Base-by-base conservation (phyloP, 148 eudicot genomes). In the Talinum fruticosum region DNA sequence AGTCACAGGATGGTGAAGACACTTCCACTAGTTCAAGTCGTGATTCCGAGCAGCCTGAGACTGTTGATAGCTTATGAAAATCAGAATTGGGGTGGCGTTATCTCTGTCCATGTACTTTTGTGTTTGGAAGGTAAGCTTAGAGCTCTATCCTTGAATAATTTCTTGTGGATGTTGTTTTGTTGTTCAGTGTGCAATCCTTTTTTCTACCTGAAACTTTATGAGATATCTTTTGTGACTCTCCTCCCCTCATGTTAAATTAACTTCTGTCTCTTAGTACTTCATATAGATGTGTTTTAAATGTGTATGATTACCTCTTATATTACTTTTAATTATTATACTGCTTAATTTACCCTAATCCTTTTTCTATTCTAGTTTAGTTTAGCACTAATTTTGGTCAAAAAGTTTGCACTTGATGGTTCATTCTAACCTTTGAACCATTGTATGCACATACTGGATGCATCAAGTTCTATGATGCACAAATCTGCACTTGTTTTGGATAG, bases 1-100 rank as follows among this genome's bases (percentile, higher is more conserved):
- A 84, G 71, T 53, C 88, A n/a, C 86, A 88, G 70, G 84, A 73
- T 30, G 82, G 47, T 62, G 45, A 70, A 75, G 85, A 75, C 15
- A n/a, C 72, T 18, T 71, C 82, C 38, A 44, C 54, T 75, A 73
- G 79, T 44, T 72, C 70, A 37, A 82, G 66, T 80, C 26, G 69
- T n/a, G 72, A 77, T 47, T 62, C 64, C 13, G 84, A 79, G 69
- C 80, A 85, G 73, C 69, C 85, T 32, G 86, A 82, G 80, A 28
- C 73, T 45, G 65, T 59, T 80, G 82, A 67, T 74, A 77, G 49
- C 80, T 66, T 72, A 79, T 84, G 41, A 83, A 53, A 26, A 12
- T 66, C 8, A 38, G 66, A 73, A n/a, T 18, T 49, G 66, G 23
- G 6, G 59, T 54, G 24, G 54, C 41, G 36, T 51, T 73, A 44